Conservation (phyloP, 176 grass and related monocot genomes). For the Cenchrus fungigraminus region DNA sequence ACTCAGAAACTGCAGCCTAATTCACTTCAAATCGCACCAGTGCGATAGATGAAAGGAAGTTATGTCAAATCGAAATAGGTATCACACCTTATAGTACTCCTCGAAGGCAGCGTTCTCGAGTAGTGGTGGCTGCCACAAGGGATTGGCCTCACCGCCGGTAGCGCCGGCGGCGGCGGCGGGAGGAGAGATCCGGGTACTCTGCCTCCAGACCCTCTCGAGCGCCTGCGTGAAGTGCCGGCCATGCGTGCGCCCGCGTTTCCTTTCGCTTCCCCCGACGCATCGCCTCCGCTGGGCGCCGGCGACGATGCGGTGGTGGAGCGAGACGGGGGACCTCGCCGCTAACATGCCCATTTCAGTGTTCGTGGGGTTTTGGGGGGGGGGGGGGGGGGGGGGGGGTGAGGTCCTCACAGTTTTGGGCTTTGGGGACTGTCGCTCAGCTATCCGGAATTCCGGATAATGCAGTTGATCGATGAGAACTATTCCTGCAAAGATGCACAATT, state of each 20-base stretch:
- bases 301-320: slow-evolving; percentile 44
- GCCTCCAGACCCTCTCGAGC: slow-evolving; percentile 64
- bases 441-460: background rate
- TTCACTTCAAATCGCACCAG: slow-evolving; percentile 4
- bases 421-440: too few species aligned
- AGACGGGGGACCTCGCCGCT: slow-evolving; percentile 18
- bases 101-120: slow-evolving; percentile 79
- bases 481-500: too few species aligned
- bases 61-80: background rate
- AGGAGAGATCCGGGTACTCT: slow-evolving; percentile 20
- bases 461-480: too few species aligned
- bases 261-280: slow-evolving; percentile 45
- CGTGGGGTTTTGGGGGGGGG: background rate
- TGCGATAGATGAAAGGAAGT: background rate
- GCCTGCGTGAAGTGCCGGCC: slow-evolving; percentile 60
- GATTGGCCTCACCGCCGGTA: slow-evolving; percentile 26
- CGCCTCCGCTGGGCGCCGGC: slow-evolving; percentile 31
- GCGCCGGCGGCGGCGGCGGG: background rate
- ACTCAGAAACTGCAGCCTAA: background rate
- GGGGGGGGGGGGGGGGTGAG: too few species aligned
- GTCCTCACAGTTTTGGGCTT: background rate
- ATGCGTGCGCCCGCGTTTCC: slow-evolving; percentile 56
- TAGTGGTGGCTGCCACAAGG: slow-evolving; percentile 56
- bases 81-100: slow-evolving; percentile 87
- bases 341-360: slow-evolving; percentile 24